These are phyloP conservation scores for Acanthamoeba triangularis DNA, from an alignment of 208 protist genomes.

Conservation along the genomic window DNA sequence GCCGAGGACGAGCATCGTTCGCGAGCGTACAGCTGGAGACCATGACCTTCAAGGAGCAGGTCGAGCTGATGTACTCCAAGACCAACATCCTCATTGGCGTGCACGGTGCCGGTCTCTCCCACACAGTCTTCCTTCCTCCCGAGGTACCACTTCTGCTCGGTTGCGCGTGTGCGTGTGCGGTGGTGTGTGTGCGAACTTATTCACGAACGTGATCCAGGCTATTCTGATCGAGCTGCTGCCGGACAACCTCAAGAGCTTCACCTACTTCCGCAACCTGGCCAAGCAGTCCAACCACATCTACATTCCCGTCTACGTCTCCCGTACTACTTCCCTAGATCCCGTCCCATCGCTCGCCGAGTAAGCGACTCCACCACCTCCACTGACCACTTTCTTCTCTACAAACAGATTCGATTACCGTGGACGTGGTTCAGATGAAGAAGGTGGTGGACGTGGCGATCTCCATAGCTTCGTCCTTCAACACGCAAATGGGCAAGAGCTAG, in stretches of 20 bases:
- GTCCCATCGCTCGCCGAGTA: neutral
- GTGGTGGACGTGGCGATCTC: neutral
- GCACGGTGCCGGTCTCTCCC: conserved; percentile 65
- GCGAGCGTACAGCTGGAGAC: neutral
- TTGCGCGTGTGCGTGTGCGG: neutral
- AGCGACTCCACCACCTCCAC: neutral
- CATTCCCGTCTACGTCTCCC: neutral
- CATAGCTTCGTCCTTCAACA: neutral
- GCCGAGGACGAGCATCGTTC: neutral
- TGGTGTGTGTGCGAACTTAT: neutral
- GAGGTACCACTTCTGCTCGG: neutral
- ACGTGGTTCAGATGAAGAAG: neutral
- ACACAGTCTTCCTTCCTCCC: conserved; percentile 48
- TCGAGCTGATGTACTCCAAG: conserved; percentile 6
- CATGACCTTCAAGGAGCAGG: conserved; percentile 59
- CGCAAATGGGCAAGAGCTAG: neutral
- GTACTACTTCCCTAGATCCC: neutral
- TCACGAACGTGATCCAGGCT: neutral
- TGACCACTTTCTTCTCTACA: neutral
- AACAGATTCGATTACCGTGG: neutral
- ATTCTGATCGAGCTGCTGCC: conserved; percentile 43
- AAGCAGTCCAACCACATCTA: conserved; percentile 46
- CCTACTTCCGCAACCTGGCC: conserved; percentile 55
- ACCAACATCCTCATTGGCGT: conserved; percentile 62
- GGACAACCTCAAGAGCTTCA: neutral